Evolutionary conservation across 441 rosid genomes (phyloP).

Genomic region (Adansonia madagascariensis): DNA sequence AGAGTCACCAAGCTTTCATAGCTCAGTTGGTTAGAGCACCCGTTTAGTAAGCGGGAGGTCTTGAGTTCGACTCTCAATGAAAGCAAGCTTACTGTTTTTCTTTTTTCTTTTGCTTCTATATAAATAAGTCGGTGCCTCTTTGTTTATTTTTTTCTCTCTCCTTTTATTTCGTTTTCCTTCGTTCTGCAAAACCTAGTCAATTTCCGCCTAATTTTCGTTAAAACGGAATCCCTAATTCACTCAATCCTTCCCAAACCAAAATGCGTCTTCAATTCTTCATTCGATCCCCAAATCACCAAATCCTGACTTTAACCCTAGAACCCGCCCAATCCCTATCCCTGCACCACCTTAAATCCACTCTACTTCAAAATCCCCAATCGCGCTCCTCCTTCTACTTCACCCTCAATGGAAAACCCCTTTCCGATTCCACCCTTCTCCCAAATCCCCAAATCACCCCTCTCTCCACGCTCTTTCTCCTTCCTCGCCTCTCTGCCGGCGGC

Average conservation of each 20-base stretch:
- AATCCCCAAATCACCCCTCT: slow-evolving; percentile 49
- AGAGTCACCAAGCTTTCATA: slow-evolving; percentile 56
- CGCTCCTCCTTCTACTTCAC: slow-evolving; percentile 53
- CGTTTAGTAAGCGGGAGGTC: slow-evolving; percentile 99
- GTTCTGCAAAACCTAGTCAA: neutral
- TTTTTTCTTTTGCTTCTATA: no score
- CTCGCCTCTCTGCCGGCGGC: slow-evolving; percentile 78
- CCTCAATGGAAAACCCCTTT: slow-evolving; percentile 59
- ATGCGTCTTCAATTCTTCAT: slow-evolving; percentile 55
- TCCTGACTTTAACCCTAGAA: slow-evolving; percentile 50
- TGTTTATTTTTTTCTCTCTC: no score
- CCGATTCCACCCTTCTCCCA: slow-evolving; percentile 46
- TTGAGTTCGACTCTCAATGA: slow-evolving; percentile 96
- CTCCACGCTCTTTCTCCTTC: slow-evolving; percentile 56
- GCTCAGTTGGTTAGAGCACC: slow-evolving; percentile 99
- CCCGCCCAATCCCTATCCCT: slow-evolving; percentile 45
- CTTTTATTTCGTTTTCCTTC: no score
- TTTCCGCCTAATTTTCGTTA: neutral
- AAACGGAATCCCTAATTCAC: neutral
- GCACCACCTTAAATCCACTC: slow-evolving; percentile 47
- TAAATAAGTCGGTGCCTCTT: no score
- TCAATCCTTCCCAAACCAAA: neutral
- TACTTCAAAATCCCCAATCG: slow-evolving; percentile 31
- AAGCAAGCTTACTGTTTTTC: slow-evolving; percentile 39
- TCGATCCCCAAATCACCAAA: slow-evolving; percentile 41